Conservation (phyloP, 768 basidiomycete genomes). For the Strobilomyces confusus region DNA sequence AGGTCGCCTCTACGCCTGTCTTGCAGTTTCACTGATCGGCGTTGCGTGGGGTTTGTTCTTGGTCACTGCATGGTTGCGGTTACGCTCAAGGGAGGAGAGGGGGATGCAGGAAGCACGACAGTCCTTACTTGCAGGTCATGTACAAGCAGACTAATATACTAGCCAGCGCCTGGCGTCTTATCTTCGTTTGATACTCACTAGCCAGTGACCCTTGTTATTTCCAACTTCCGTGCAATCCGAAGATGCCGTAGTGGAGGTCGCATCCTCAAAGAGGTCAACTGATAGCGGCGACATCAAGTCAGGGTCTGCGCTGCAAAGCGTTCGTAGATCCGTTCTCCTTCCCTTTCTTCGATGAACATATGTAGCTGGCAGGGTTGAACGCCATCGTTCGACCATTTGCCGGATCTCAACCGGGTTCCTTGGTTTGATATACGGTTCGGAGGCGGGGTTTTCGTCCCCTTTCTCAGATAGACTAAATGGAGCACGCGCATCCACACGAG, state of each 20-base stretch:
- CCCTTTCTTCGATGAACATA: conserved; percentile 10
- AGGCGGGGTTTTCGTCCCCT: conserved; percentile 8
- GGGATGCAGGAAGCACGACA: neutral
- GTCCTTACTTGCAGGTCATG: neutral
- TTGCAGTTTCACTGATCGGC: conserved; percentile 42
- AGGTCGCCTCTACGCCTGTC: conserved; percentile 46
- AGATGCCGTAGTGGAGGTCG: conserved; percentile 26
- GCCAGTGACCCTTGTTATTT: conserved; percentile 30
- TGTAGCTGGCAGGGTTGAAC: conserved; percentile 22
- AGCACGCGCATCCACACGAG: conserved; percentile 8
- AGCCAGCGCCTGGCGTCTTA: neutral
- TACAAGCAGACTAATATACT: neutral
- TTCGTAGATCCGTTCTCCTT: conserved; percentile 7
- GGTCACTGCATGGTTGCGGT: conserved; percentile 52
- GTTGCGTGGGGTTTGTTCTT: conserved; percentile 64
- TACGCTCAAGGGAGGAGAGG: conserved; percentile 43
- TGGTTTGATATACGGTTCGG: conserved; percentile 19
- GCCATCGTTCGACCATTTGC: conserved; percentile 32
- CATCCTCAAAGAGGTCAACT: conserved; percentile 22
- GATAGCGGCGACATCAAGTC: conserved; percentile 19
- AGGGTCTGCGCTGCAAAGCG: conserved; percentile 7
- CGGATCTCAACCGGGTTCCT: conserved; percentile 23
- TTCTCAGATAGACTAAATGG: conserved; percentile 22
- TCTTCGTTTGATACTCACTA: conserved; percentile 25
- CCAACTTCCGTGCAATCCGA: conserved; percentile 32